Evolutionary conservation across 768 basidiomycete genomes (phyloP).

Genomic region (Megacollybia marginata): DNA sequence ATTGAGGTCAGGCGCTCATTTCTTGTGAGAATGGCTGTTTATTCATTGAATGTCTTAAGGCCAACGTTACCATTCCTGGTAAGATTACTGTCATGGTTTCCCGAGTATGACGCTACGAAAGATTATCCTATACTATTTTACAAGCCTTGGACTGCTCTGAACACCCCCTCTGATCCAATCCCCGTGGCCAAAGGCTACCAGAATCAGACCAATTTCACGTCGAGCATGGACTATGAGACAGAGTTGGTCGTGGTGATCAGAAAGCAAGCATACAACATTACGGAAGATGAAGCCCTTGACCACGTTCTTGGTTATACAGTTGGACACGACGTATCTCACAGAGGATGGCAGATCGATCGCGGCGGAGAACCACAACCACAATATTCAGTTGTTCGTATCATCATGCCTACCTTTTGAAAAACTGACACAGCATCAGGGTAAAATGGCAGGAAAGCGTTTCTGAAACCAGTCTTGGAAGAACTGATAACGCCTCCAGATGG

Average conservation of each 20-base stretch:
- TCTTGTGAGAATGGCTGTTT: too few relatives aligned
- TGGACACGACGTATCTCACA: constrained; percentile 34
- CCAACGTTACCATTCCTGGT: too few relatives aligned
- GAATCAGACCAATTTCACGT: constrained; percentile 32
- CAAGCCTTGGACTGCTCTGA: constrained; percentile 25
- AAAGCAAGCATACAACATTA: constrained; percentile 34
- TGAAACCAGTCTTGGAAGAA: too few relatives aligned
- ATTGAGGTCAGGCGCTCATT: too few relatives aligned
- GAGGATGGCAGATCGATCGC: constrained; percentile 37
- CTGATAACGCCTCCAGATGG: neutral
- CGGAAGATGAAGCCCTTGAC: constrained; percentile 31
- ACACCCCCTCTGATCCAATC: constrained; percentile 26
- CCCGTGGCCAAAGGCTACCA: constrained; percentile 30
- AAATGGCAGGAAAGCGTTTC: neutral
- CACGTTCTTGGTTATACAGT: constrained; percentile 33
- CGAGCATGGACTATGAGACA: constrained; percentile 33
- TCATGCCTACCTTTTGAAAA: too few relatives aligned
- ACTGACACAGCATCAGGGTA: constrained; percentile 8
- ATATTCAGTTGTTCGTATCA: constrained; percentile 23
- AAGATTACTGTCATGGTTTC: too few relatives aligned
- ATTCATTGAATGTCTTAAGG: too few relatives aligned
- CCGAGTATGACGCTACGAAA: neutral
- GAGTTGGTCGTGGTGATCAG: constrained; percentile 36
- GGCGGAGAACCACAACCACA: constrained; percentile 34
- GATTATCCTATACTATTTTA: neutral